These are phyloP conservation scores for Gleditsia sinensis DNA, from an alignment of 306 rosid species.

Conservation along the genomic window DNA sequence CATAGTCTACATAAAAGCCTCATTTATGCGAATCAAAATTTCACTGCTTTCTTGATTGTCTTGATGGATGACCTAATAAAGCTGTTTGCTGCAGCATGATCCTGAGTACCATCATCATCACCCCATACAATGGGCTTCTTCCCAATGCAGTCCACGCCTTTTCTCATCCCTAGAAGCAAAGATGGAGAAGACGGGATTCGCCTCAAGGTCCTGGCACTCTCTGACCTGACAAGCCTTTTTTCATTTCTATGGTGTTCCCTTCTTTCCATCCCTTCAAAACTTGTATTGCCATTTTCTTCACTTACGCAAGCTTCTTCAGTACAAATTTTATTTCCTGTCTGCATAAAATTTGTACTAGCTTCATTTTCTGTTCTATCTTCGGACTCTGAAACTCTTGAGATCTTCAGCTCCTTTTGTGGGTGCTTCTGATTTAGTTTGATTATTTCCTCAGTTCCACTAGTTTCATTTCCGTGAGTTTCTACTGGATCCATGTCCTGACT, in stretches of 20 bases:
- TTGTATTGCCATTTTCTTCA: constrained; percentile 43
- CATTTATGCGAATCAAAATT: constrained; percentile 39
- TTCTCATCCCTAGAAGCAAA: constrained; percentile 69
- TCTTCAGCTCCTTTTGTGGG: constrained; percentile 56
- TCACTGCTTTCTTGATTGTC: constrained; percentile 71
- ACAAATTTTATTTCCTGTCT: constrained; percentile 30
- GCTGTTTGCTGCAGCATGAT: constrained; percentile 44
- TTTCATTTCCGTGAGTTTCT: constrained; percentile 43
- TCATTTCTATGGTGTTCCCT: constrained; percentile 54
- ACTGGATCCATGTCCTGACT: constrained; percentile 44
- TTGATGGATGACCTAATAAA: constrained; percentile 67
- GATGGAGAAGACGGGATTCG: constrained; percentile 94
- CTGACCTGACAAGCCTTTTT: constrained; percentile 64
- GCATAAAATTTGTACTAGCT: constrained; percentile 16
- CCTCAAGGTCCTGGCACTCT: constrained; percentile 72
- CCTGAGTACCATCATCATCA: constrained; percentile 46
- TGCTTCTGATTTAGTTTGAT: constrained; percentile 50
- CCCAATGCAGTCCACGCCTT: constrained; percentile 71
- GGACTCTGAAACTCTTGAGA: constrained; percentile 39
- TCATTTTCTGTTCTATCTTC: constrained; percentile 39
- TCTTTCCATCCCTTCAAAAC: constrained; percentile 54
- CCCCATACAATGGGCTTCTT: constrained; percentile 62
- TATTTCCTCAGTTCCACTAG: constrained; percentile 41
- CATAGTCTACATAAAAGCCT: no score
- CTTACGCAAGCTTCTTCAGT: constrained; percentile 38